Percentiles rank a stretch among this genome's conserved stretches.
Evolutionary conservation across 371 early-diverging fungal species (phyloP).

Genomic region (Mortierella polycephala): DNA sequence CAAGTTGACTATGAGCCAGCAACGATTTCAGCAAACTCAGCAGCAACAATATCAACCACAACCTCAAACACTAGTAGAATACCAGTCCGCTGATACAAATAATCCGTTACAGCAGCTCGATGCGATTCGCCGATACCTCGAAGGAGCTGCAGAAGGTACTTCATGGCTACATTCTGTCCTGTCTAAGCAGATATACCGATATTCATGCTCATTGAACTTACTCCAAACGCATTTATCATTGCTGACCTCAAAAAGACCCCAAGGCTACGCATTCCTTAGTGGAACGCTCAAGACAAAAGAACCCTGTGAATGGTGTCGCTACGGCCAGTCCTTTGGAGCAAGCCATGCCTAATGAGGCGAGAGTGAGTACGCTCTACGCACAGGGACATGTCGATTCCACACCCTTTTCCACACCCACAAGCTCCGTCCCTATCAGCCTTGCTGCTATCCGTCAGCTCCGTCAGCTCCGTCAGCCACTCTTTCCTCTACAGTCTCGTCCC

Average conservation of each 20-base stretch:
- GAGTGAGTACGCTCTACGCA: conserved; percentile 8
- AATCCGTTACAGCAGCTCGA: conserved; percentile 39
- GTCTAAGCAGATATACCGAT: neutral
- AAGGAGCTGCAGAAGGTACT: conserved; percentile 24
- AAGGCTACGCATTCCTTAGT: conserved; percentile 26
- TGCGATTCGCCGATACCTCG: conserved; percentile 37
- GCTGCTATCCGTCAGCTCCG: conserved; percentile 36
- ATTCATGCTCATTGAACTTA: neutral
- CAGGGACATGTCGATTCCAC: conserved; percentile 16
- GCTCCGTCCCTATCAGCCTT: conserved; percentile 26
- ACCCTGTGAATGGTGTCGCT: conserved; percentile 12
- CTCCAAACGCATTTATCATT: neutral
- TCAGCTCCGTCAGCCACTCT: conserved; percentile 39
- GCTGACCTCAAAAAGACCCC: conserved; percentile 15
- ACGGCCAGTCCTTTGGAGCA: conserved; percentile 14
- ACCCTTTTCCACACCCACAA: conserved; percentile 9
- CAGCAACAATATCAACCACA: conserved; percentile 19
- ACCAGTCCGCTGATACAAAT: conserved; percentile 25
- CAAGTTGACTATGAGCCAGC: conserved; percentile 38
- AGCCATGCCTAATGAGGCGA: conserved; percentile 3
- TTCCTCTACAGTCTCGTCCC: conserved; percentile 18
- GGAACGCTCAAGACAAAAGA: conserved; percentile 35
- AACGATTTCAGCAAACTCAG: conserved; percentile 21
- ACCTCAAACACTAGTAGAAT: conserved; percentile 16
- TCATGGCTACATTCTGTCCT: neutral